phyloP scores from a whole-genome alignment of 2,329 filamentous ascomycete species.

The Chrysoporthe austroafricana region DNA sequence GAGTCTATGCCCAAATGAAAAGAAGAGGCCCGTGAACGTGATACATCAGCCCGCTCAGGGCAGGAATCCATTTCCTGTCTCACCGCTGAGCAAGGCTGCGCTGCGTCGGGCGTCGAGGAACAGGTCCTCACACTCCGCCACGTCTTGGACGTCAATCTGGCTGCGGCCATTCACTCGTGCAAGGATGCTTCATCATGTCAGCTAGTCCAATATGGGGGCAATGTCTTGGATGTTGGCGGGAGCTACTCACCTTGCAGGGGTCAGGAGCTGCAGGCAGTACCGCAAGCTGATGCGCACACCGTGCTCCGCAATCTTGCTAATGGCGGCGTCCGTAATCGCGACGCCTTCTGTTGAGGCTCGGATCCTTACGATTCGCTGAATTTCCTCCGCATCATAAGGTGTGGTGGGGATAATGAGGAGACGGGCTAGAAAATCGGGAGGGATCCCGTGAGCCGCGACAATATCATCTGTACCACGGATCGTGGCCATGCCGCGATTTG shows the following conservation, averaged over 20 bases:
- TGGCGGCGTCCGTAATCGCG: conserved; percentile 76
- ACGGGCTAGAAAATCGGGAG: conserved; percentile 88
- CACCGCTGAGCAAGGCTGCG: conserved; percentile 67
- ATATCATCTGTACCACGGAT: conserved; percentile 86
- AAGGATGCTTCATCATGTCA: conserved; percentile 67
- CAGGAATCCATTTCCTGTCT: conserved; percentile 68
- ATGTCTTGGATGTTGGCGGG: conserved; percentile 20
- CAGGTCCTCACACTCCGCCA: conserved; percentile 80
- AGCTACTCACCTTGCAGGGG: conserved; percentile 70
- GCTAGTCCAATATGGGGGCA: conserved; percentile 38
- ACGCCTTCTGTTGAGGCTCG: conserved; percentile 83
- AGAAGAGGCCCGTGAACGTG: conserved; percentile 25
- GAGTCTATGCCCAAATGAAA: conserved; percentile 26
- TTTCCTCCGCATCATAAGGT: conserved; percentile 85
- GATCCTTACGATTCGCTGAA: conserved; percentile 87
- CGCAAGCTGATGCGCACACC: conserved; percentile 88
- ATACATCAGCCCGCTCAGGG: conserved; percentile 56
- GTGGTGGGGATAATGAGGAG: conserved; percentile 96
- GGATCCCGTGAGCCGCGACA: conserved; percentile 88
- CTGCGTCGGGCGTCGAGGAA: conserved; percentile 84
- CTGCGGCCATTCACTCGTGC: conserved; percentile 80
- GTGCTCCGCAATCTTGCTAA: conserved; percentile 84
- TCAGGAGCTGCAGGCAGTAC: conserved; percentile 90
- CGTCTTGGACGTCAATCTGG: conserved; percentile 77
- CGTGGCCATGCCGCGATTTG: conserved; percentile 91